Evolutionary conservation across 2,329 filamentous ascomycete genomes (phyloP).

Genomic region (Aspergillus sclerotialis): DNA sequence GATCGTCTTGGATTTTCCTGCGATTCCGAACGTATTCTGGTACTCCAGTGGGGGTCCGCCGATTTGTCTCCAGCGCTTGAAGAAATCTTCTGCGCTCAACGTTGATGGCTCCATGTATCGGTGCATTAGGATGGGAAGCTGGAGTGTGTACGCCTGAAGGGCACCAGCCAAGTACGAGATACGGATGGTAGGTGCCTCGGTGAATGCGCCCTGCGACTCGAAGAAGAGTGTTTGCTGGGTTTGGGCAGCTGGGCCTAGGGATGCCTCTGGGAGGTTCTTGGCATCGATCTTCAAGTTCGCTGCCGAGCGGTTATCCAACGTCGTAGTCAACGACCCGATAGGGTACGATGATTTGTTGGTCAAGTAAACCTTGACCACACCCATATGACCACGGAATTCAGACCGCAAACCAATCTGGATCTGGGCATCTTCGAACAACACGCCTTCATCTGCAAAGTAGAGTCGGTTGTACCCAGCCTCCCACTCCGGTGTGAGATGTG

Average conservation of each 20-base stretch:
- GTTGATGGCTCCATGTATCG: slow-evolving; percentile 96
- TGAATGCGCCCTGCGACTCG: slow-evolving; percentile 74
- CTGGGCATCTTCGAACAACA: slow-evolving; percentile 92
- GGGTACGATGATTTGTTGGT: slow-evolving; percentile 83
- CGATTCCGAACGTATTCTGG: slow-evolving; percentile 74
- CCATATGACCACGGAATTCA: slow-evolving; percentile 92
- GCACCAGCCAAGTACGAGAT: slow-evolving; percentile 92
- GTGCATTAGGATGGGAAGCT: slow-evolving; percentile 79
- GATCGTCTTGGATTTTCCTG: slow-evolving; percentile 56
- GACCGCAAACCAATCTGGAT: slow-evolving; percentile 87
- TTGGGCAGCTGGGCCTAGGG: slow-evolving; percentile 66
- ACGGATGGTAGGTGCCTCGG: slow-evolving; percentile 76
- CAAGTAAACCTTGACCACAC: slow-evolving; percentile 92
- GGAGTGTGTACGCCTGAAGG: slow-evolving; percentile 83
- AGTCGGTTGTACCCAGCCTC: slow-evolving; percentile 81
- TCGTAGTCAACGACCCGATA: slow-evolving; percentile 89
- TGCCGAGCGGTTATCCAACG: slow-evolving; percentile 64
- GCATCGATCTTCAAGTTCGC: slow-evolving; percentile 74
- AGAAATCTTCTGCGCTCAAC: slow-evolving; percentile 85
- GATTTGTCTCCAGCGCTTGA: slow-evolving; percentile 99
- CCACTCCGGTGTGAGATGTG: slow-evolving; percentile 91
- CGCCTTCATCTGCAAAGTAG: slow-evolving; percentile 71
- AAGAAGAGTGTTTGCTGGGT: slow-evolving; percentile 94
- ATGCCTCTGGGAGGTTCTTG: slow-evolving; percentile 81
- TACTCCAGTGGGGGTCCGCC: slow-evolving; percentile 80